phyloP scores from a whole-genome alignment of 345 rosid species.

The Pugionium cornutum region DNA sequence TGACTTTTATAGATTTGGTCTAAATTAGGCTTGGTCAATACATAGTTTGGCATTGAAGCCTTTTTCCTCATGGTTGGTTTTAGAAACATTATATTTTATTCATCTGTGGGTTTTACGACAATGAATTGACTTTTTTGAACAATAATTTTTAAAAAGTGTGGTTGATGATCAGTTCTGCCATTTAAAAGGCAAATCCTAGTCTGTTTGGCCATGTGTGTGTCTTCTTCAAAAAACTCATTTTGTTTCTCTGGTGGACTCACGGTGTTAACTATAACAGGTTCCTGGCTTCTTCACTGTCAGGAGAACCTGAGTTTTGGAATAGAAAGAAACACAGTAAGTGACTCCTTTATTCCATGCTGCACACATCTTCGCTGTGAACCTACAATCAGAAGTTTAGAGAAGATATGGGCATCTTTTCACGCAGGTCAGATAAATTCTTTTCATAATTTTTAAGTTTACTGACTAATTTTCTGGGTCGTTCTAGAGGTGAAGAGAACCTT shows the following conservation, averaged over 20 bases:
- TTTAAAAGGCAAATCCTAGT: constrained; percentile 12
- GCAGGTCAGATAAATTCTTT: constrained; percentile 48
- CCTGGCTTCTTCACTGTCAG: constrained; percentile 35
- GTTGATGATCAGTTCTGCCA: constrained; percentile 17
- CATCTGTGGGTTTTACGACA: constrained; percentile 31
- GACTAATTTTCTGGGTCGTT: not conserved
- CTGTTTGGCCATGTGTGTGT: constrained; percentile 13
- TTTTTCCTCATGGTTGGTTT: constrained; percentile 13
- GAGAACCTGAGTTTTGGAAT: constrained; percentile 30
- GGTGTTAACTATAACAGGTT: constrained; percentile 14
- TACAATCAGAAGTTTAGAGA: constrained; percentile 23
- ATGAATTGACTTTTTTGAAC: constrained; percentile 32
- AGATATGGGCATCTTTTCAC: constrained; percentile 60
- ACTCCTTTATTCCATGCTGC: constrained; percentile 6
- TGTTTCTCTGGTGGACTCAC: constrained; percentile 12
- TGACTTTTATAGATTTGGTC: constrained; percentile 1
- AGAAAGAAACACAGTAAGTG: constrained; percentile 20
- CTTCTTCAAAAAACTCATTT: constrained; percentile 4
- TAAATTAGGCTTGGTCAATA: constrained; percentile 24
- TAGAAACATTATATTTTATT: constrained; percentile 32
- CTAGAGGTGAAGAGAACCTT: constrained; percentile 12
- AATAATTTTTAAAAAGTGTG: not conserved
- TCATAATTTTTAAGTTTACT: not conserved
- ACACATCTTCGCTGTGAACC: constrained; percentile 28
- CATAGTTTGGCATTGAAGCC: not conserved